phyloP scores from a whole-genome alignment of 139 green algal species.

The Pleodorina starrii region DNA sequence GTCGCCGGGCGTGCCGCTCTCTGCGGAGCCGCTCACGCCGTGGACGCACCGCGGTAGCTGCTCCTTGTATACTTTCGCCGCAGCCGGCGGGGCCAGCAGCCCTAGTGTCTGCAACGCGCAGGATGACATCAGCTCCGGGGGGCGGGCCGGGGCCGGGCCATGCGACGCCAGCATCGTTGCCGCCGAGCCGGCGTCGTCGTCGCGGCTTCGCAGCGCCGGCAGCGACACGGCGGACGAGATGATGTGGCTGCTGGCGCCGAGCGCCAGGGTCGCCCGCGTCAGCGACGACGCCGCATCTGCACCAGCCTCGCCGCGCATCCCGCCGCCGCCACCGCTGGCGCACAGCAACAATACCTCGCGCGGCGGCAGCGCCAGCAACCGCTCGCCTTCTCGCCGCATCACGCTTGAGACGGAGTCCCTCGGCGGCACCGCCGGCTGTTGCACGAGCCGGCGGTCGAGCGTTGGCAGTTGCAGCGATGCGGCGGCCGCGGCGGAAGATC shows the following conservation, averaged over 20 bases:
- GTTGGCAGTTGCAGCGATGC: background rate
- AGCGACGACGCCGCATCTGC: background rate
- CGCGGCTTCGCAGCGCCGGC: too few species aligned
- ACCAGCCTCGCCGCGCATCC: background rate
- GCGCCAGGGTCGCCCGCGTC: background rate
- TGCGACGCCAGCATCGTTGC: background rate
- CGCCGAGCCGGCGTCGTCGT: background rate
- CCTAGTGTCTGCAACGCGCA: background rate
- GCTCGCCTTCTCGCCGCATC: too few species aligned
- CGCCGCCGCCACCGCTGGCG: background rate
- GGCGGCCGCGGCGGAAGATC: too few species aligned
- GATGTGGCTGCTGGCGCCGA: background rate
- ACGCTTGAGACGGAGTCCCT: too few species aligned
- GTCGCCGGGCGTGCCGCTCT: background rate
- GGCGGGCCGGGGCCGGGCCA: too few species aligned
- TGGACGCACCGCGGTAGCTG: background rate
- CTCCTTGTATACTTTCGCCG: background rate
- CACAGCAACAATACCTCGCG: background rate
- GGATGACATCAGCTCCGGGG: background rate
- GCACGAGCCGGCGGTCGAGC: background rate
- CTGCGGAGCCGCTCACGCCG: background rate
- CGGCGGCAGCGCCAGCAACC: background rate
- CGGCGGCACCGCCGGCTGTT: background rate
- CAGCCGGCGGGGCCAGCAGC: background rate
- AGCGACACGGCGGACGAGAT: background rate